Base-by-base conservation (phyloP, 345 rosid species). In the Ailanthus altissimus region DNA sequence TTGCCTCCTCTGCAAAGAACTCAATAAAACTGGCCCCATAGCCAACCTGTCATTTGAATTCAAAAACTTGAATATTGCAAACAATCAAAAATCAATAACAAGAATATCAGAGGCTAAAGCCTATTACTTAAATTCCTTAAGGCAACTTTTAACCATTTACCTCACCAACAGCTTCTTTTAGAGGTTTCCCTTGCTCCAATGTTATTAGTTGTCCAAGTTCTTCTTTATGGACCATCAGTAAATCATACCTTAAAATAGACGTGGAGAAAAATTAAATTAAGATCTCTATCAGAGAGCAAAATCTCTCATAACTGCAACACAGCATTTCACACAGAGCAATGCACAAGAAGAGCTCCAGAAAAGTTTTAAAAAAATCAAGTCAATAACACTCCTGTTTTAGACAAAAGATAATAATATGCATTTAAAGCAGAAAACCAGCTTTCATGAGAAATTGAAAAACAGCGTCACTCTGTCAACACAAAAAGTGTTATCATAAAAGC, bases 181-280 rank as follows among this genome's bases (percentile, higher is more conserved):
- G 83, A 77, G 99, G 98, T 80, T 96, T 96, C 58, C 99, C 99
- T 89, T 91, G 95, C 90, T 96, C 99, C 80, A 93, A 85, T 53
- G 98, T 94, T 78, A 96, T 94, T 63, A 93, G 89, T 81, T 92
- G 93, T 73, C 95, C 99, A 81, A 96, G 92, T 77, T 96, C 97
- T 84, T 96, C 97, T 85, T 90, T 91, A 87, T 93, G 91, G 75
- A 90, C 81, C 82, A 92, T 76, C 73, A 96, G 80, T 60, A 93
- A 87, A 80, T 93, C 94, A 75, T 83, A 96, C 99, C 99, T 96
- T 77, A 53, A 73, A 78, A 86, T 76, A 68, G 50, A 82, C 36
- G 77, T 61, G 75, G 50, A 77, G 21, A 75, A 59, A 16, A 72
- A 16, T 42, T 18, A 61, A 59, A 57, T 14, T n/a, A 61, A 69